Evolutionary conservation across 345 rosid species (phyloP).

Genomic region (Populus pruinosa): DNA sequence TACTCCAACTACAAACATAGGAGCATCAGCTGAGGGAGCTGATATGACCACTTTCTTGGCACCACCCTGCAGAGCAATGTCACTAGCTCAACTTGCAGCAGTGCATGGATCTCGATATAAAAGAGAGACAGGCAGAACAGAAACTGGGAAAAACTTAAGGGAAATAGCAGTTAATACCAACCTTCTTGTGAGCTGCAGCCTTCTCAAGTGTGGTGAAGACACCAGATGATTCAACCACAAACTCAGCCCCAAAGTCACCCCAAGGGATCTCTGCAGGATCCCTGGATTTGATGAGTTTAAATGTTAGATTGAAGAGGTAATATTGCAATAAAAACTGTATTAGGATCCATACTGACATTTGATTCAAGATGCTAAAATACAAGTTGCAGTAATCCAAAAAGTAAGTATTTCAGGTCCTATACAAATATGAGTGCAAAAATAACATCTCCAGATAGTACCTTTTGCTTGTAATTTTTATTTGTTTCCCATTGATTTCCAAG

Average conservation of each 20-base stretch:
- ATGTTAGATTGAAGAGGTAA: slow-evolving; percentile 1
- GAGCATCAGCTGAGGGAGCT: slow-evolving; percentile 99
- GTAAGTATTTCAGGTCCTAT: slow-evolving; percentile 3
- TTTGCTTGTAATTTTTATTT: slow-evolving; percentile 62
- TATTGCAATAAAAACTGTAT: background rate
- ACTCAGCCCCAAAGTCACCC: slow-evolving; percentile 90
- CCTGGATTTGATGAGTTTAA: slow-evolving; percentile 35
- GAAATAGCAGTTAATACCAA: slow-evolving; percentile 11
- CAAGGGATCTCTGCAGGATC: slow-evolving; percentile 96
- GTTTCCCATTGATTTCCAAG: slow-evolving; percentile 86
- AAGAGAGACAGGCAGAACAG: background rate
- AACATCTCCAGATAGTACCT: slow-evolving; percentile 41
- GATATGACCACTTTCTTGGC: slow-evolving; percentile 94
- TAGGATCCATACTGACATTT: background rate
- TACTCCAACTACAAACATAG: slow-evolving; percentile 99
- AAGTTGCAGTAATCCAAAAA: background rate
- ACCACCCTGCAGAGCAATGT: slow-evolving; percentile 62
- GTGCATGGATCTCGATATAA: background rate
- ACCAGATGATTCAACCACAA: slow-evolving; percentile 94
- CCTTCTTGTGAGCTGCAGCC: slow-evolving; percentile 88
- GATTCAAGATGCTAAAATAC: background rate
- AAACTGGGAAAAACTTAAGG: background rate
- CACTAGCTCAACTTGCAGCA: background rate
- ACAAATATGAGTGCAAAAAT: background rate
- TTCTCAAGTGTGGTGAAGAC: slow-evolving; percentile 80